Percentiles rank a stretch among this genome's conserved stretches.
Evolutionary conservation across 2,329 filamentous ascomycete genomes (phyloP).

Genomic region (Colletotrichum camelliae): DNA sequence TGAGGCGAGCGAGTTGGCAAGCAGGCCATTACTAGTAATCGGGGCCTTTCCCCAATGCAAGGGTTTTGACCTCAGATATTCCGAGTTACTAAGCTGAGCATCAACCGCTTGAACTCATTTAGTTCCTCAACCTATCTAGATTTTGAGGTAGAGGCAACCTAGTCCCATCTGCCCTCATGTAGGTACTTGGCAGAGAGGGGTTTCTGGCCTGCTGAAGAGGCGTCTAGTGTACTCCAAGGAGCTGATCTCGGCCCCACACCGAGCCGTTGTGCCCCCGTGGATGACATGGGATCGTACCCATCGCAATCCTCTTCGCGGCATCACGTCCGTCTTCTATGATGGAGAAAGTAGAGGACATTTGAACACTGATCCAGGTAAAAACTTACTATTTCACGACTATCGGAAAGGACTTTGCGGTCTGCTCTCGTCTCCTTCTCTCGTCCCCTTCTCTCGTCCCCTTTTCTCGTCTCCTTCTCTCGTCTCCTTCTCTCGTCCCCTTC

Average conservation of each 20-base stretch:
- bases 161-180: background rate
- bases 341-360: background rate
- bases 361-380: background rate
- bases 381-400: too few species aligned
- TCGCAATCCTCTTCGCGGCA: background rate
- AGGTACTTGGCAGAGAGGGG: background rate
- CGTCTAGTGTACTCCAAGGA: background rate
- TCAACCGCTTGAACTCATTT: background rate
- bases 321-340: background rate
- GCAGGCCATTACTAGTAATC: background rate
- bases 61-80: background rate
- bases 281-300: fast-evolving
- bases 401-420: background rate
- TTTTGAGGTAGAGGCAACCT: background rate
- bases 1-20: background rate
- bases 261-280: background rate
- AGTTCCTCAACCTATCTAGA: background rate
- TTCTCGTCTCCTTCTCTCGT: too few species aligned
- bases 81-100: background rate
- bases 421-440: too few species aligned
- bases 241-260: background rate
- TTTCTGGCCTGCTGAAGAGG: background rate
- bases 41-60: background rate
- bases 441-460: too few species aligned
- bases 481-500: too few species aligned